Evolutionary conservation across 31 red algal species (phyloP), one percentile per base, ranked within the genome.

Genomic region (Odonthalia washingtoniensis): DNA sequence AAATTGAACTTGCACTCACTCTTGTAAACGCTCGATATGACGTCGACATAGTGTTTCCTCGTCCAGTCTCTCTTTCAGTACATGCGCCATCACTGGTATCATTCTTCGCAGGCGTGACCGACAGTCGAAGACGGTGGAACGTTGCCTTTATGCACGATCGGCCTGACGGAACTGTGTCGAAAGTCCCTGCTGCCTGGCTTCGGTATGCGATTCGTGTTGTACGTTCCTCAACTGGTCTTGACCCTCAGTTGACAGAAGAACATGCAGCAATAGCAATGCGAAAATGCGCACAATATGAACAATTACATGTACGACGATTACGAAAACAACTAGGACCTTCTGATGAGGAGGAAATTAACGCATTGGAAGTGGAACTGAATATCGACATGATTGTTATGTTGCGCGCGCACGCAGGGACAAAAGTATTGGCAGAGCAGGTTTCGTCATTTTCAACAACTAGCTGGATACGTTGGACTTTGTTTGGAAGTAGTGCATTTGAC

Each of bases 381-480:
- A 57, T 82, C 26, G 90, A 92, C 39, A 84, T 78, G 52, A 92
- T 92, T 46, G 21, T 85, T 33, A 31, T 81, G 14, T 65, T 92
- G 16, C 73, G 90, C 5, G 66, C 61, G 35, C 74, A 75, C 28
- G 90, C 90, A 82, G 60, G 82, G 24, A 82, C 52, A 46, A 64
- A 86, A 74, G 90, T 78, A 3, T 39, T 86, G 26, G 90, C 90
- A 43, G 75, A 92, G 16, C 73, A 92, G 28, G 90, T 79, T 37
- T 86, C 90, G 33, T 74, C 90, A 27, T 92, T 92, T 81, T 81
- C 90, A 27, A 82, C 90, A n/a, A 57, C 75, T 35, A 74, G 74
- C 30, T 92, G 90, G 90, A 53, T 92, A 14, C 40, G 82, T 9
- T 92, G 90, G 90, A 82, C 82, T 32, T 46, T 92, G 5, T 63